phyloP scores from a whole-genome alignment of 2,329 filamentous ascomycete genomes.

The Diaporthe citrichinensis region DNA sequence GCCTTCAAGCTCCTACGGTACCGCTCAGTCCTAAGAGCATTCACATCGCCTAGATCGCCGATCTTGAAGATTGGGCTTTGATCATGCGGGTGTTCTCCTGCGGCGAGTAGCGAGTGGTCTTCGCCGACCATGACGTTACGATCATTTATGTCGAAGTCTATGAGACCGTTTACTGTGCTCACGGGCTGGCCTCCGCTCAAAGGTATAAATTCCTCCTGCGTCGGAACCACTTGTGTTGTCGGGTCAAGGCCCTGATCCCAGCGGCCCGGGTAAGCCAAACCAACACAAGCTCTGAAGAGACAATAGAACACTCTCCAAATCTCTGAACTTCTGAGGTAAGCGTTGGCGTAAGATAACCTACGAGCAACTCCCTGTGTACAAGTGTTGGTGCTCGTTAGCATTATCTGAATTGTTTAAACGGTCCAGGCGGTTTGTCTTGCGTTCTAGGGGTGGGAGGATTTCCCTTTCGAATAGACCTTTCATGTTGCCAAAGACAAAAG shows the following conservation, averaged over 20 bases:
- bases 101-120: neutral
- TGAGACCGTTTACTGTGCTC: neutral
- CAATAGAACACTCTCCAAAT: conserved; percentile 9
- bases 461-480: neutral
- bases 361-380: neutral
- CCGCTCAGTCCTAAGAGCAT: neutral
- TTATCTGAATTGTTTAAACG: neutral
- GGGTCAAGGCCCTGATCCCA: neutral
- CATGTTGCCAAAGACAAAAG: neutral
- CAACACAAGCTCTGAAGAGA: conserved; percentile 17
- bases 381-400: neutral
- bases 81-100: conserved; percentile 8
- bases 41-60: neutral
- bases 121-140: conserved; percentile 30
- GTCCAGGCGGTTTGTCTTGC: neutral
- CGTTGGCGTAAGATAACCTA: neutral
- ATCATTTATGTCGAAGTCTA: conserved; percentile 28
- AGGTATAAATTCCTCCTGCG: conserved; percentile 6
- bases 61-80: conserved; percentile 9
- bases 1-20: neutral
- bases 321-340: neutral
- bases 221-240: neutral
- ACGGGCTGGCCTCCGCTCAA: no score
- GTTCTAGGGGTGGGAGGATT: no score
- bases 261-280: neutral